phyloP scores from a whole-genome alignment of 805 yeast genomes.

The Jamesozyma piceae region DNA sequence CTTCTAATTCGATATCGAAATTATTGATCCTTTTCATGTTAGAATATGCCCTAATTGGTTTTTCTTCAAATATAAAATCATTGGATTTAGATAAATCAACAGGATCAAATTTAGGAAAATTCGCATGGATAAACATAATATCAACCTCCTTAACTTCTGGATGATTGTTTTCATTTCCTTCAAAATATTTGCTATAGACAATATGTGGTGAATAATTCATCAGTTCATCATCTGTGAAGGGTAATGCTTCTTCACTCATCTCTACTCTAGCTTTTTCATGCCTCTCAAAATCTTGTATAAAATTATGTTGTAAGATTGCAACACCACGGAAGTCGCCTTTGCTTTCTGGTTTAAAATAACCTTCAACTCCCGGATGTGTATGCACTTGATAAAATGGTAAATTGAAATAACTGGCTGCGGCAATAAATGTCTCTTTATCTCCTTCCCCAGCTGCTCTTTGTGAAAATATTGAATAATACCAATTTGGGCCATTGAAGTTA shows the following conservation, averaged over 20 bases:
- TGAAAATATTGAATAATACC: constrained; percentile 58
- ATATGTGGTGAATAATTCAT: constrained; percentile 3
- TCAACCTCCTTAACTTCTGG: constrained; percentile 9
- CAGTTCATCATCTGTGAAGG: constrained; percentile 2
- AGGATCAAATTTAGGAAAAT: constrained; percentile 35
- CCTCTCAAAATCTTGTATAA: constrained; percentile 45
- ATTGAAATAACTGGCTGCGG: constrained; percentile 46
- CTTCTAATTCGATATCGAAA: constrained; percentile 22
- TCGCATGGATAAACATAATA: constrained; percentile 34
- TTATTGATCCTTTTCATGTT: constrained; percentile 11
- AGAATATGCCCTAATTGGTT: constrained; percentile 11
- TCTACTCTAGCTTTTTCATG: constrained; percentile 10
- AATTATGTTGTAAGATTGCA: constrained; percentile 71
- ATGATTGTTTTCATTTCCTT: background rate
- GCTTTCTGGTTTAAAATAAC: constrained; percentile 25
- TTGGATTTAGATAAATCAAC: constrained; percentile 13
- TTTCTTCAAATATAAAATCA: constrained; percentile 13
- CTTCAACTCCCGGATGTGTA: constrained; percentile 31
- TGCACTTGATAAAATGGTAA: constrained; percentile 44
- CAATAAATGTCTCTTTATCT: constrained; percentile 66
- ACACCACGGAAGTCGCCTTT: constrained; percentile 44
- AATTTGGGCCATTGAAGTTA: constrained; percentile 56
- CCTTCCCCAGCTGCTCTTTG: constrained; percentile 78
- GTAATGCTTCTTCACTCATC: constrained; percentile 4
- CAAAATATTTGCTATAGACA: constrained; percentile 8